Conservation (phyloP, 2,329 filamentous ascomycete species). For the Calonectria pseudoreteaudii region DNA sequence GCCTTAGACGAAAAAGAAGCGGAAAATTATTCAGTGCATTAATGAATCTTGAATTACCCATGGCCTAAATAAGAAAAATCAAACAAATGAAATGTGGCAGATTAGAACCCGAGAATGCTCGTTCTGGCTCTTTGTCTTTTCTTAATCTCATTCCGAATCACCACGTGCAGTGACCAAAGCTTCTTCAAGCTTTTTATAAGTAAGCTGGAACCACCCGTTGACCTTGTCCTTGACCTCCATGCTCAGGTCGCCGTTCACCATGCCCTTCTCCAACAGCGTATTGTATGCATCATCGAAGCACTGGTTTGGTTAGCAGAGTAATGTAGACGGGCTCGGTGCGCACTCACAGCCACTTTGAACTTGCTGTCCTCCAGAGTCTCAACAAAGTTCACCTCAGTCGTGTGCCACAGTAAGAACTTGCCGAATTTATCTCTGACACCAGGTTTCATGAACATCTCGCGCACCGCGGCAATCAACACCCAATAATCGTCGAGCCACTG, state of each 20-base stretch:
- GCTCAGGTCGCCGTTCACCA: not conserved
- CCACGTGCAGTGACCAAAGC: not conserved
- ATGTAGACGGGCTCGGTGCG: not conserved
- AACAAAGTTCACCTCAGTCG: conserved; percentile 8
- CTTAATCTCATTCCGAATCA: not conserved
- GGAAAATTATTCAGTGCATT: not conserved
- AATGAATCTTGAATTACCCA: not conserved
- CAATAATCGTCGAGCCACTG: conserved; percentile 10
- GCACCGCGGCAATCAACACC: not conserved
- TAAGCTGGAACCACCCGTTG: not conserved
- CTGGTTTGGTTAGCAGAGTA: not conserved
- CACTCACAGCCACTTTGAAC: conserved; percentile 11
- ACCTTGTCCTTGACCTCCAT: conserved; percentile 1
- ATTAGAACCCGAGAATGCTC: not conserved
- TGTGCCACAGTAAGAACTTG: not conserved
- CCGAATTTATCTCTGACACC: not conserved
- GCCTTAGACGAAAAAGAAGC: not conserved
- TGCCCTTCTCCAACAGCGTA: not conserved
- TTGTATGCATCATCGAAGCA: conserved; percentile 8
- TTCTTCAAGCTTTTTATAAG: conserved; percentile 2
- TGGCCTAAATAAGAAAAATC: not conserved
- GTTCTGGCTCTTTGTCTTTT: not conserved
- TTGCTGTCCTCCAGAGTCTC: conserved; percentile 1
- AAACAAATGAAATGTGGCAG: not conserved
- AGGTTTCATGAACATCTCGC: not conserved